These are phyloP conservation scores for Neonectria faginata DNA, from an alignment of 2,329 filamentous ascomycete genomes.

Conservation along the genomic window DNA sequence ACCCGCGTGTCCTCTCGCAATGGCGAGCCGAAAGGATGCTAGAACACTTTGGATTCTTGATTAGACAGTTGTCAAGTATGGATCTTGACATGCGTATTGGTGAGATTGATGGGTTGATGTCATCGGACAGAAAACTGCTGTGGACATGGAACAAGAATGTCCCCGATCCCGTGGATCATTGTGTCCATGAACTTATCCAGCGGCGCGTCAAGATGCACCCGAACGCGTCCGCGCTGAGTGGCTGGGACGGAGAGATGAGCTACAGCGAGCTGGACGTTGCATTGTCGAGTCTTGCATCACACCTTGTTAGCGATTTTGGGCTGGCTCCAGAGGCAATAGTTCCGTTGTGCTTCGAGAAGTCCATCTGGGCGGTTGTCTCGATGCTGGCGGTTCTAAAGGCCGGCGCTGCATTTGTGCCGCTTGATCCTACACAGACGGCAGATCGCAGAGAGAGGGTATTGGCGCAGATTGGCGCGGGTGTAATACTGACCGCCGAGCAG, in stretches of 20 bases:
- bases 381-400: slow-evolving; percentile 24
- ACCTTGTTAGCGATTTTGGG: slow-evolving; percentile 13
- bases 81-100: not conserved
- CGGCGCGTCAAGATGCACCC: slow-evolving; percentile 9
- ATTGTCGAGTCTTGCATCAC: slow-evolving; percentile 18
- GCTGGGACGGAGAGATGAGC: slow-evolving; percentile 30
- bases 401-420: slow-evolving; percentile 22
- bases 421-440: slow-evolving; percentile 11
- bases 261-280: slow-evolving; percentile 27
- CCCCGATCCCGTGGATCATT: slow-evolving; percentile 12
- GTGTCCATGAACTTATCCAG: slow-evolving; percentile 24
- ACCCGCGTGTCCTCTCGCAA: slow-evolving; percentile 12
- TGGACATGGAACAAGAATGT: slow-evolving; percentile 25
- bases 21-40: slow-evolving; percentile 21
- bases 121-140: slow-evolving; percentile 13
- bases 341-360: slow-evolving; percentile 26
- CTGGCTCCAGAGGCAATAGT: slow-evolving; percentile 6
- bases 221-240: slow-evolving; percentile 11
- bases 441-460: slow-evolving; percentile 6
- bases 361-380: slow-evolving; percentile 18
- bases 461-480: not conserved
- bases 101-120: slow-evolving; percentile 5
- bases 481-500: slow-evolving; percentile 11
- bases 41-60: slow-evolving; percentile 13
- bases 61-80: slow-evolving; percentile 10